These are phyloP conservation scores for Begonia loranthoides DNA, from an alignment of 306 rosid genomes.

Conservation along the genomic window DNA sequence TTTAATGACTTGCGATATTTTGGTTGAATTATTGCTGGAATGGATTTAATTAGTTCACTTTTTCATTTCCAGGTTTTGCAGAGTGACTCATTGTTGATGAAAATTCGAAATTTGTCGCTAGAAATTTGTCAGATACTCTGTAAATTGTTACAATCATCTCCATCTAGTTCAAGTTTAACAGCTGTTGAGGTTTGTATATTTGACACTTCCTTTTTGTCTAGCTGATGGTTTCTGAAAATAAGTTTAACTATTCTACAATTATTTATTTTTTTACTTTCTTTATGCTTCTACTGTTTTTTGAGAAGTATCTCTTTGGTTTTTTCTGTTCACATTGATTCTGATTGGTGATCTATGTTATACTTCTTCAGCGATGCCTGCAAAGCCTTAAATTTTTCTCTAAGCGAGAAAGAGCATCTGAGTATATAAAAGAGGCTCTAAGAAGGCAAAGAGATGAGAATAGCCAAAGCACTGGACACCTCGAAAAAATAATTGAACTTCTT, in stretches of 20 bases:
- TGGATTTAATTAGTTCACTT: constrained; percentile 4
- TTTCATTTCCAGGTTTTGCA: constrained; percentile 46
- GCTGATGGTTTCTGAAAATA: too few species aligned
- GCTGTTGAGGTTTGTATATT: constrained; percentile 51
- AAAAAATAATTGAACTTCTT: constrained; percentile 47
- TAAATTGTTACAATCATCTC: constrained; percentile 34
- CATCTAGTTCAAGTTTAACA: constrained; percentile 32
- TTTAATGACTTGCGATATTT: too few species aligned
- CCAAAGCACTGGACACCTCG: constrained; percentile 36
- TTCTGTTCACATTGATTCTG: too few species aligned
- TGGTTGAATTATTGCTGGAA: too few species aligned
- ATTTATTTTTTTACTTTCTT: too few species aligned
- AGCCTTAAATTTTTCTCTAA: constrained; percentile 40
- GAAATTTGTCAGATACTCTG: constrained; percentile 36
- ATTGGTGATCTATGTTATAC: neutral
- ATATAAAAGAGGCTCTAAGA: constrained; percentile 54
- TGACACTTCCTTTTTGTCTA: too few species aligned
- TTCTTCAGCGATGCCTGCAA: constrained; percentile 51
- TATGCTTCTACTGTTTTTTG: neutral
- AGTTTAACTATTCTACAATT: too few species aligned
- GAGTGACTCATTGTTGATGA: constrained; percentile 51
- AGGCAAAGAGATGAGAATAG: constrained; percentile 30
- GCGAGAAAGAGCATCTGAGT: constrained; percentile 46
- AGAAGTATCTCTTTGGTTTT: neutral
- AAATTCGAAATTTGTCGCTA: constrained; percentile 36